Conservation (phyloP, 192 early-diverging fungal species). For the Coemansia sp. region DNA sequence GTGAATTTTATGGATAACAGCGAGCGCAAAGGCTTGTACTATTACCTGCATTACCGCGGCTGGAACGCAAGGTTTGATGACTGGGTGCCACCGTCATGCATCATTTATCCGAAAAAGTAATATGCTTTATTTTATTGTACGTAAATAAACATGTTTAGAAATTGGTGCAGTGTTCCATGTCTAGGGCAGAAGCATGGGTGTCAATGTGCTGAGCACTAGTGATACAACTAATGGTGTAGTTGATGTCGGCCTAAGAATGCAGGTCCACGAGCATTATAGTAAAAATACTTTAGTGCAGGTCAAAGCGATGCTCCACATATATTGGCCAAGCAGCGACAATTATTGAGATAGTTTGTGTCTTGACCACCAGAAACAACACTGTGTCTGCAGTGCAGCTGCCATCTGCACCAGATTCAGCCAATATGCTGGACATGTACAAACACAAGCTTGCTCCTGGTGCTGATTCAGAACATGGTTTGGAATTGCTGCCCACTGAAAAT, state of each 20-base stretch:
- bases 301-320: neutral
- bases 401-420: neutral
- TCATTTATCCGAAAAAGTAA: conserved; percentile 17
- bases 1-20: conserved; percentile 21
- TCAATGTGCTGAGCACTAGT: neutral
- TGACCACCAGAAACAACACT: neutral
- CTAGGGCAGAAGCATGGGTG: neutral
- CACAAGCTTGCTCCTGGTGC: neutral
- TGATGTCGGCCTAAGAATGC: neutral
- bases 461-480: no score
- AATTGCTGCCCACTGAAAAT: neutral
- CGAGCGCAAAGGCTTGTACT: conserved; percentile 33
- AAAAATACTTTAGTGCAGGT: no score
- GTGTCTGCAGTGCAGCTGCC: neutral
- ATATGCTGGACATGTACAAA: neutral
- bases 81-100: conserved; percentile 45
- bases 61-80: conserved; percentile 47
- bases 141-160: neutral
- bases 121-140: neutral
- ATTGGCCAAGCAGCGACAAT: neutral
- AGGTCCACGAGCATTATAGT: no score
- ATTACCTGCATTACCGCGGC: conserved; percentile 40
- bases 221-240: neutral
- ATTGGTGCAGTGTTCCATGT: neutral
- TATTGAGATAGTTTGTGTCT: neutral